Conservation (phyloP, 441 rosid genomes). For the Gossypium gossypioides region DNA sequence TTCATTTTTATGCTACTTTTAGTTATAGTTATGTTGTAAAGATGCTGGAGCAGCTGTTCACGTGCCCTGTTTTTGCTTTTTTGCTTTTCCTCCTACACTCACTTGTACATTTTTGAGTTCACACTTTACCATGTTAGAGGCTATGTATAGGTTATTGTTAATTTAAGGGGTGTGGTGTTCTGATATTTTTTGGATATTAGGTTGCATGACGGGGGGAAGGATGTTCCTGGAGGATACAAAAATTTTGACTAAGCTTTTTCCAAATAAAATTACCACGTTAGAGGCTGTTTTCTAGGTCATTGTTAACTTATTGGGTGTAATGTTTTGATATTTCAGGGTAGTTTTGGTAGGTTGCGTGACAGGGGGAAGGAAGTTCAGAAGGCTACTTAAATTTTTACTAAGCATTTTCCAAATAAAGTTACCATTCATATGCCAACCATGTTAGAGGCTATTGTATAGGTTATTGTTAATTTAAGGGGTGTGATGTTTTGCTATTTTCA, state of each 20-base stretch:
- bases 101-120: background rate
- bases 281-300: background rate
- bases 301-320: background rate
- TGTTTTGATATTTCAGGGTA: conserved; percentile 39
- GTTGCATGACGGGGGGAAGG: conserved; percentile 66
- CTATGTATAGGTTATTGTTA: conserved; percentile 6
- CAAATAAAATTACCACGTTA: conserved; percentile 23
- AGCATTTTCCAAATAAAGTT: conserved; percentile 74
- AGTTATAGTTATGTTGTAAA: background rate
- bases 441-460: background rate
- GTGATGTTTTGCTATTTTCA: conserved; percentile 27
- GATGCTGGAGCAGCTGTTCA: background rate
- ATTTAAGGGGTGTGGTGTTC: conserved; percentile 18
- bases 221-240: conserved; percentile 58
- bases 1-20: background rate
- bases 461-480: conserved; percentile 19
- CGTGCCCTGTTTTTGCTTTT: background rate
- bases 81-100: background rate
- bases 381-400: conserved; percentile 51
- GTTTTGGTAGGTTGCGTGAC: conserved; percentile 66
- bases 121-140: background rate
- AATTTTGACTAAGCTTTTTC: conserved; percentile 59
- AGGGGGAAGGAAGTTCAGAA: conserved; percentile 69
- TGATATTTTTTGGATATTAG: conserved; percentile 55
- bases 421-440: conserved; percentile 51